phyloP scores from a whole-genome alignment of 192 early-diverging fungal species.

The Linnemannia zychae region DNA sequence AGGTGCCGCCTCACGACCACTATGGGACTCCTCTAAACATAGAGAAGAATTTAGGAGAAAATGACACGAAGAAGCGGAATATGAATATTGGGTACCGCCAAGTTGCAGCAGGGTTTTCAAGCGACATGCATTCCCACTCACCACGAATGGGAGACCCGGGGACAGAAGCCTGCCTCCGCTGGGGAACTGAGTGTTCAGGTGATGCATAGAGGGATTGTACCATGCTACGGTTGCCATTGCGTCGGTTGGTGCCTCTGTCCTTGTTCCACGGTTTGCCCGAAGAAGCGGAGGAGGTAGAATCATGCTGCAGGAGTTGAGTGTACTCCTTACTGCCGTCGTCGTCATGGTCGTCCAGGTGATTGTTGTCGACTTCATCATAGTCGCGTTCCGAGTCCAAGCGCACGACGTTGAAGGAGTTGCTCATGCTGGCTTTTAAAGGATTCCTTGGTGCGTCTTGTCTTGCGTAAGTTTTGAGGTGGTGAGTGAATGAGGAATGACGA shows the following conservation, averaged over 20 bases:
- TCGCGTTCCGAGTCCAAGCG: neutral
- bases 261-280: too few relatives aligned
- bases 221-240: slow-evolving; percentile 25
- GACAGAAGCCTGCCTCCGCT: slow-evolving; percentile 28
- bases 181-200: slow-evolving; percentile 14
- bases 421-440: slow-evolving; percentile 4
- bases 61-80: neutral
- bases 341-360: slow-evolving; percentile 18
- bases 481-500: neutral
- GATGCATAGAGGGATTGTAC: slow-evolving; percentile 40
- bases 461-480: neutral
- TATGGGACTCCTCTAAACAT: neutral
- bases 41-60: neutral
- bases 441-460: neutral
- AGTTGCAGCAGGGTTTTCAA: neutral
- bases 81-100: neutral
- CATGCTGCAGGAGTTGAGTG: slow-evolving; percentile 10
- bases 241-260: slow-evolving; percentile 11
- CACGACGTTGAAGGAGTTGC: slow-evolving; percentile 5
- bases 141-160: slow-evolving; percentile 25
- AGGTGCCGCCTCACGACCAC: neutral
- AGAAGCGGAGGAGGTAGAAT: neutral
- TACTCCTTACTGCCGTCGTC: slow-evolving; percentile 37
- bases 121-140: neutral
- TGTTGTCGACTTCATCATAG: neutral